phyloP scores from a whole-genome alignment of 2,329 filamentous ascomycete species.

The Septoria petroselini region DNA sequence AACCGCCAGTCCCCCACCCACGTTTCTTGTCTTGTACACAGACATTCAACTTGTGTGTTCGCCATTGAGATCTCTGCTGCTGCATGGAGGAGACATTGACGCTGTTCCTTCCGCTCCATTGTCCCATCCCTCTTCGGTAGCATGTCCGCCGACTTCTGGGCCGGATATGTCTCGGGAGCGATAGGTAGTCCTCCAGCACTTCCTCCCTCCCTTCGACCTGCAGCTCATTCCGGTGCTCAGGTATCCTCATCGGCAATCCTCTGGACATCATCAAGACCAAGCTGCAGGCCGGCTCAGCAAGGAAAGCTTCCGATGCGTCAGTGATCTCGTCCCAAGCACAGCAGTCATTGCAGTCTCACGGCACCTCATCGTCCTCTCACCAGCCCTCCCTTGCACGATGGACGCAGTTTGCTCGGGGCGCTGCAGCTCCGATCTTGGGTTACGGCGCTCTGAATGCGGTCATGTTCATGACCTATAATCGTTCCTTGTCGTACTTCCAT shows the following conservation, averaged over 20 bases:
- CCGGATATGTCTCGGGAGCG: slow-evolving; percentile 83
- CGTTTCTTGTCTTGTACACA: no score
- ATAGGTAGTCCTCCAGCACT: slow-evolving; percentile 44
- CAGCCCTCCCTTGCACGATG: slow-evolving; percentile 20
- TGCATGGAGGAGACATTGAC: slow-evolving; percentile 7
- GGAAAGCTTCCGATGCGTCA: slow-evolving; percentile 18
- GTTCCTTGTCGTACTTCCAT: slow-evolving; percentile 65
- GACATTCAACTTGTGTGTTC: no score
- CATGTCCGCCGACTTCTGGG: slow-evolving; percentile 91
- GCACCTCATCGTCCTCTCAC: not conserved
- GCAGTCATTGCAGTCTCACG: slow-evolving; percentile 2
- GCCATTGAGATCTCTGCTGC: no score
- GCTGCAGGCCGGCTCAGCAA: slow-evolving; percentile 62
- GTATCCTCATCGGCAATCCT: slow-evolving; percentile 86
- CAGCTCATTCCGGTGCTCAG: slow-evolving; percentile 7
- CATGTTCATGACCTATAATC: slow-evolving; percentile 87
- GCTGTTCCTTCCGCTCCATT: not conserved
- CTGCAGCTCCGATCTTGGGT: slow-evolving; percentile 79
- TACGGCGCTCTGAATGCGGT: slow-evolving; percentile 76
- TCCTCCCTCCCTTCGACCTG: not conserved
- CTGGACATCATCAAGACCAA: slow-evolving; percentile 69
- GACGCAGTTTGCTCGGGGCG: slow-evolving; percentile 52
- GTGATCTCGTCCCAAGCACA: not conserved
- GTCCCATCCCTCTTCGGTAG: not conserved
- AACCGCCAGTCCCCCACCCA: no score